These are phyloP conservation scores for Jacaranda mimosifolia DNA, from an alignment of 257 asterid species.

Conservation along the genomic window DNA sequence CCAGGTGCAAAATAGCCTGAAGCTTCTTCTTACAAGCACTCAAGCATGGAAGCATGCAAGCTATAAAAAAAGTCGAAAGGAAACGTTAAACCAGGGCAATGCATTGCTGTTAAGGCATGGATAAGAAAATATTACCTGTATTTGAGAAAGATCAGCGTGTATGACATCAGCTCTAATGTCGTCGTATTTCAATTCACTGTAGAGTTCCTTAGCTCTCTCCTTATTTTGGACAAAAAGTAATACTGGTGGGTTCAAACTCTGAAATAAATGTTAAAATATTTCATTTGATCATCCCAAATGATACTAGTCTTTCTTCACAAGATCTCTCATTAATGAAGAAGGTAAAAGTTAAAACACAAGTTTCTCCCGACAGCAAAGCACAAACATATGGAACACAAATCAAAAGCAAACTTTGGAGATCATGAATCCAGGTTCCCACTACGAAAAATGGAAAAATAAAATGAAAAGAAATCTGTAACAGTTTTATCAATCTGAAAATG, in stretches of 20 bases:
- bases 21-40: not conserved
- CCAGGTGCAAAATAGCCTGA: not conserved
- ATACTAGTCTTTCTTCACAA: not conserved
- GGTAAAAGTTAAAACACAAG: no score
- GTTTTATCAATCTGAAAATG: no score
- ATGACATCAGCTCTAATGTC: conserved; percentile 78
- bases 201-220: conserved; percentile 83
- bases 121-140: conserved; percentile 54
- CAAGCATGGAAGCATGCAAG: not conserved
- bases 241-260: conserved; percentile 89
- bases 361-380: no score
- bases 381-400: no score
- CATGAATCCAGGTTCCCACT: no score
- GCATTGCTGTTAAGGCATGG: conserved; percentile 13
- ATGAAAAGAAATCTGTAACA: no score
- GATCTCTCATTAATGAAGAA: no score
- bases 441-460: no score
- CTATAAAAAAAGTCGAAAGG: not conserved
- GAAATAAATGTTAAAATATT: conserved; percentile 31
- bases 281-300: conserved; percentile 25
- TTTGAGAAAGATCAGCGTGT: conserved; percentile 77
- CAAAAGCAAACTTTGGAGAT: no score
- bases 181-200: conserved; percentile 70
- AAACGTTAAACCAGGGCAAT: conserved; percentile 3
- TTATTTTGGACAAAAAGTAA: conserved; percentile 89